Conservation (phyloP, 2,329 filamentous ascomycete species). For the Neonectria magnoliae region DNA sequence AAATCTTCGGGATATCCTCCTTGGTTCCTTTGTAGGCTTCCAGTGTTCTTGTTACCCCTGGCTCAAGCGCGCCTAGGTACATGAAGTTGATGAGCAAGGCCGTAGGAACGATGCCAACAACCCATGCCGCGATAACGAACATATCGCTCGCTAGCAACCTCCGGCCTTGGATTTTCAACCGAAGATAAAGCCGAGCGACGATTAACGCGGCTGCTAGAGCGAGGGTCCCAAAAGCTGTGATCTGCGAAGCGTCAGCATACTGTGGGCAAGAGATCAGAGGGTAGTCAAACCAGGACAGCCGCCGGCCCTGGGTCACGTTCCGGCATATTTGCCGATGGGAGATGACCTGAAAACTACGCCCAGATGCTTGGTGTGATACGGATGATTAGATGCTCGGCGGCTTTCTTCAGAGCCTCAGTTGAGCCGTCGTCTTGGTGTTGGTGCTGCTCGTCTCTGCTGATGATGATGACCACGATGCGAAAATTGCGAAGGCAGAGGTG, state of each 20-base stretch:
- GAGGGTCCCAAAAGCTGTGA: neutral
- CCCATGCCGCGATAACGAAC: conserved; percentile 15
- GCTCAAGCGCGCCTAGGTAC: conserved; percentile 23
- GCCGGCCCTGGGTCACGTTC: neutral
- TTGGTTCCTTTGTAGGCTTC: neutral
- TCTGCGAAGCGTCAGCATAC: neutral
- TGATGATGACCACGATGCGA: neutral
- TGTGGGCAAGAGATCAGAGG: too few relatives aligned
- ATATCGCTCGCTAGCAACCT: conserved; percentile 17
- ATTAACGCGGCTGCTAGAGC: neutral
- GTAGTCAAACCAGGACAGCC: neutral
- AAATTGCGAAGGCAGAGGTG: neutral
- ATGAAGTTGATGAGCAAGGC: conserved; percentile 14
- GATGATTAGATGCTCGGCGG: neutral
- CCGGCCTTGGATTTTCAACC: conserved; percentile 26
- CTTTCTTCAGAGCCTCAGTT: neutral
- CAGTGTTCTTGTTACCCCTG: neutral
- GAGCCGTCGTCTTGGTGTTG: neutral
- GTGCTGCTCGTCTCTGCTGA: neutral
- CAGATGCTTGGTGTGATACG: fast-evolving
- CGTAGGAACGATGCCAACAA: neutral
- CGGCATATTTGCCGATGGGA: neutral
- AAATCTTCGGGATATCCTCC: neutral
- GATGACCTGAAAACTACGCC: neutral
- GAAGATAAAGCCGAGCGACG: conserved; percentile 27